Evolutionary conservation across 2,329 filamentous ascomycete species (phyloP).

Genomic region (Elsinoe australis): DNA sequence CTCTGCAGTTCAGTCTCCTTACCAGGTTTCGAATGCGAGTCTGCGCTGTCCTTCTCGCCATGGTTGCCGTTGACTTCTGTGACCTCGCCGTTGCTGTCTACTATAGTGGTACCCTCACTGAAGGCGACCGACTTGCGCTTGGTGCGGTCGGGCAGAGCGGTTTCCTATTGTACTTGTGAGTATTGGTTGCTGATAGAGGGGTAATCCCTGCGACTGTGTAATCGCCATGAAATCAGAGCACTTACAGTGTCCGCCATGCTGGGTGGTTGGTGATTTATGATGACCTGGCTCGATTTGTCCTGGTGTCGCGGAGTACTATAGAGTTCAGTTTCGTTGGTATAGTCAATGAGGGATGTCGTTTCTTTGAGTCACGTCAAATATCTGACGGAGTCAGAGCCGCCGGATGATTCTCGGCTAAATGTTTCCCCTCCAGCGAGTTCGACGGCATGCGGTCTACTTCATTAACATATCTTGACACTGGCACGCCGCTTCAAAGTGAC

Average conservation of each 20-base stretch:
- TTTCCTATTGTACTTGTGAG: conserved; percentile 31
- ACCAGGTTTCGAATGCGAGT: conserved; percentile 55
- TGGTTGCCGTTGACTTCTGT: conserved; percentile 61
- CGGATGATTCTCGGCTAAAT: conserved; percentile 5
- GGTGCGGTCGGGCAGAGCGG: conserved; percentile 51
- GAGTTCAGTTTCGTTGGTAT: too few relatives aligned
- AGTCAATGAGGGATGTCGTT: too few relatives aligned
- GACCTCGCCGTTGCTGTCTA: conserved; percentile 82
- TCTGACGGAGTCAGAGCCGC: conserved; percentile 4
- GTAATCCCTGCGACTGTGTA: not conserved
- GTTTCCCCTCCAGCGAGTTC: not conserved
- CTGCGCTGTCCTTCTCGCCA: conserved; percentile 71
- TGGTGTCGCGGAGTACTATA: too few relatives aligned
- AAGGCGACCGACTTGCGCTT: conserved; percentile 92
- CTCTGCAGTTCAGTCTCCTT: conserved; percentile 4
- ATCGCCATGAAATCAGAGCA: not conserved
- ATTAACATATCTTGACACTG: too few relatives aligned
- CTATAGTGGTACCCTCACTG: conserved; percentile 76
- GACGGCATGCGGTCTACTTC: too few relatives aligned
- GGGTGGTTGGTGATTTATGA: not conserved
- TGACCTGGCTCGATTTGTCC: too few relatives aligned
- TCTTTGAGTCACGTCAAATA: conserved; percentile 4
- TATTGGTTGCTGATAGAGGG: conserved; percentile 4
- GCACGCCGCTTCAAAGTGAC: too few relatives aligned
- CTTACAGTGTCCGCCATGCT: conserved; percentile 16